These are phyloP conservation scores for Globisporangium canariense DNA, from an alignment of 352 stramenopile species.

Conservation along the genomic window DNA sequence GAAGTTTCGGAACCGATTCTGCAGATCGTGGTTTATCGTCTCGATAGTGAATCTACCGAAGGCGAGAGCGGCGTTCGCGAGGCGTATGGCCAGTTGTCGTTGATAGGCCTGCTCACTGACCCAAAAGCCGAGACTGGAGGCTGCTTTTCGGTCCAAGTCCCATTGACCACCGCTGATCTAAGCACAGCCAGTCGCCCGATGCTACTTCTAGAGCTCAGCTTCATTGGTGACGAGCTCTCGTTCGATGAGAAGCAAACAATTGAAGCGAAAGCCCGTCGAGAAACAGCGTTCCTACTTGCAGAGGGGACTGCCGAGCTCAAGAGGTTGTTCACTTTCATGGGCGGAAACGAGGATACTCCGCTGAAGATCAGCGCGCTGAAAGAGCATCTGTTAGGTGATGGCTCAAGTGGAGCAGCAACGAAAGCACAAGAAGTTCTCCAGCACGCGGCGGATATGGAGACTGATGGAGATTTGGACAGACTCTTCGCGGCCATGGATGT, in stretches of 20 bases:
- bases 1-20: conserved; percentile 25
- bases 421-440: conserved; percentile 27
- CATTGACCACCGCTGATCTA: conserved; percentile 7
- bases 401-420: background rate
- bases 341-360: conserved; percentile 28
- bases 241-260: conserved; percentile 24
- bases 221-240: conserved; percentile 18
- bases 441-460: conserved; percentile 35
- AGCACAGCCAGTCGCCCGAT: background rate
- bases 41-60: conserved; percentile 6
- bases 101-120: conserved; percentile 19
- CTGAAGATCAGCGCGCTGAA: conserved; percentile 33
- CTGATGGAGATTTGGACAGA: conserved; percentile 35
- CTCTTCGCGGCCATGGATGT: conserved; percentile 47
- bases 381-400: conserved; percentile 14
- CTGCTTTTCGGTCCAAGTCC: conserved; percentile 1
- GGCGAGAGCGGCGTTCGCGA: conserved; percentile 21
- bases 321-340: conserved; percentile 34
- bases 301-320: conserved; percentile 43
- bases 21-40: conserved; percentile 27
- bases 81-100: conserved; percentile 22
- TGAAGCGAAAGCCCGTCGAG: conserved; percentile 16
- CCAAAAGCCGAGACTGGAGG: conserved; percentile 1
- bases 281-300: conserved; percentile 26
- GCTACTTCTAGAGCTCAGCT: conserved; percentile 22